Percentiles rank a stretch among this genome's conserved stretches.
phyloP scores from a whole-genome alignment of 805 yeast genomes.

The Hagleromyces aurorensis region DNA sequence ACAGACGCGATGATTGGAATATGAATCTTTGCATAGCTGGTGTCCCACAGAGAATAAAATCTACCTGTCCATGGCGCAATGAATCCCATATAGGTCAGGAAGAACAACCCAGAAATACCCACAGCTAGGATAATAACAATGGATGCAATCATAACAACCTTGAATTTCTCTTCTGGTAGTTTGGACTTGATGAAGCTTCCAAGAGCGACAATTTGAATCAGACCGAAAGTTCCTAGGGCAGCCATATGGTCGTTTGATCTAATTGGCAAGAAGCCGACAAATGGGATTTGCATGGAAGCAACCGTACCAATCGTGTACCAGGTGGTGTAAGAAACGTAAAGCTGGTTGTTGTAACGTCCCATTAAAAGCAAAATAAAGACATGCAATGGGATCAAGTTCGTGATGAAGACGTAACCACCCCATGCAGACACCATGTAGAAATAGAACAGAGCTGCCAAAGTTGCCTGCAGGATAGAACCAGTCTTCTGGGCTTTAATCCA shows the following conservation, averaged over 20 bases:
- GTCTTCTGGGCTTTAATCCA: constrained; percentile 93
- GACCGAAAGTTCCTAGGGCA: constrained; percentile 93
- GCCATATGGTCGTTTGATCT: constrained; percentile 98
- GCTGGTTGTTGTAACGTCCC: constrained; percentile 83
- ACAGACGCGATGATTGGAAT: constrained; percentile 98
- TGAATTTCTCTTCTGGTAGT: constrained; percentile 67
- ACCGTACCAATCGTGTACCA: constrained; percentile 98
- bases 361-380: constrained; percentile 81
- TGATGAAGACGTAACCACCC: constrained; percentile 99
- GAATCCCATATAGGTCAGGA: constrained; percentile 80
- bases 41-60: constrained; percentile 97
- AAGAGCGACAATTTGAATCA: constrained; percentile 81
- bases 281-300: constrained; percentile 98
- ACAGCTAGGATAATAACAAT: constrained; percentile 45
- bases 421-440: constrained; percentile 99
- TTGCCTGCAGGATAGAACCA: constrained; percentile 81
- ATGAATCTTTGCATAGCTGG: constrained; percentile 93
- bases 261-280: constrained; percentile 95
- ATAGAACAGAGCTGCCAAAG: constrained; percentile 78
- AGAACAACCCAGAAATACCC: constrained; percentile 66
- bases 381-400: constrained; percentile 93
- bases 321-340: constrained; percentile 87
- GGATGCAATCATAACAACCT: constrained; percentile 54
- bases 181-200: constrained; percentile 74
- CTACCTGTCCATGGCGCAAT: constrained; percentile 99